These are phyloP conservation scores for Pythium scleroteichum DNA, from an alignment of 352 stramenopile species.

Conservation along the genomic window DNA sequence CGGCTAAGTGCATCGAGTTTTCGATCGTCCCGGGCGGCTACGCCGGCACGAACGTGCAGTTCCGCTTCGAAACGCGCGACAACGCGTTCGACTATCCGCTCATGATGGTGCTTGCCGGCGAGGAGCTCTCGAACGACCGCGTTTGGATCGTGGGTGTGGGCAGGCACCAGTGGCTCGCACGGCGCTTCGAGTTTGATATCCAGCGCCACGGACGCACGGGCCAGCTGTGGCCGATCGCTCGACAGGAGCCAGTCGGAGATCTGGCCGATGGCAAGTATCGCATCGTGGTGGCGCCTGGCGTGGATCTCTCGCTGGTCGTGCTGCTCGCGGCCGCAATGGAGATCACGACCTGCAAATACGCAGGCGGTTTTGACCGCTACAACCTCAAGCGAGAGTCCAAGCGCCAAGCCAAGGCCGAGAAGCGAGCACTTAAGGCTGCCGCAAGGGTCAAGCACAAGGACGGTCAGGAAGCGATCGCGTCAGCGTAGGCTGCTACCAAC, in stretches of 20 bases:
- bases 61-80: background rate
- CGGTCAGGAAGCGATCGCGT: no score
- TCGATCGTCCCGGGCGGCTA: background rate
- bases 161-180: background rate
- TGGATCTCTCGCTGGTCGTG: no score
- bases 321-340: no score
- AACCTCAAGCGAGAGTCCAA: no score
- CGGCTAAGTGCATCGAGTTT: background rate
- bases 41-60: background rate
- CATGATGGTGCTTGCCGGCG: background rate
- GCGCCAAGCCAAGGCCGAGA: no score
- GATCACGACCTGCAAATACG: no score
- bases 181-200: background rate
- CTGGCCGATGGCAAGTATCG: no score
- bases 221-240: background rate
- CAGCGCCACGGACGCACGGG: background rate
- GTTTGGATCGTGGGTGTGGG: background rate
- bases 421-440: no score
- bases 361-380: no score
- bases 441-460: no score
- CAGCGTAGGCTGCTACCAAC: no score
- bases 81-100: background rate
- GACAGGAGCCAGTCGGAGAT: background rate
- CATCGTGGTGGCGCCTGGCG: no score
- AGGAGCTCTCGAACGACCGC: background rate